These are phyloP conservation scores for Myotisia sp. DNA, from an alignment of 2,329 filamentous ascomycete species.

Conservation along the genomic window DNA sequence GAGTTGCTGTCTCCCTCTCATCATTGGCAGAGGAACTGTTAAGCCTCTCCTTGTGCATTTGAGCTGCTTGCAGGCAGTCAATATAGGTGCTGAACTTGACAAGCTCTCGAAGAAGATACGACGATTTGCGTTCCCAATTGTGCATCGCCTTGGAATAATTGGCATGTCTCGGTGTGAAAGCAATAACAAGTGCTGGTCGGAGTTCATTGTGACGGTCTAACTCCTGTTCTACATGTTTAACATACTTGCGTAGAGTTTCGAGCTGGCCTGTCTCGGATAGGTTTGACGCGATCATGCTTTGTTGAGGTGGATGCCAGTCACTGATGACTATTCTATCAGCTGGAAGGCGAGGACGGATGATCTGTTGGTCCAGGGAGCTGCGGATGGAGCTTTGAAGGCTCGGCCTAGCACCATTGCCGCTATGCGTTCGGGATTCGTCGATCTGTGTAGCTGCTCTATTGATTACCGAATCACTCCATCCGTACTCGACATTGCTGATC, in stretches of 20 bases:
- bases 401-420: slow-evolving; percentile 27
- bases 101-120: slow-evolving; percentile 80
- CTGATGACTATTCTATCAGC: slow-evolving; percentile 73
- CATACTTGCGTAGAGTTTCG: slow-evolving; percentile 58
- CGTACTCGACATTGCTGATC: slow-evolving; percentile 93
- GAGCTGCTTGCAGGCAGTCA: slow-evolving; percentile 62
- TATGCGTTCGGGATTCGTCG: slow-evolving; percentile 22
- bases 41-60: slow-evolving; percentile 55
- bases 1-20: too few relatives aligned
- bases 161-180: slow-evolving; percentile 69
- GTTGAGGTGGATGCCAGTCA: slow-evolving; percentile 78
- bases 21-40: slow-evolving; percentile 30
- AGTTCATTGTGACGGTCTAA: slow-evolving; percentile 77
- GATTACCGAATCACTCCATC: slow-evolving; percentile 79
- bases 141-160: slow-evolving; percentile 76
- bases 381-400: slow-evolving; percentile 49
- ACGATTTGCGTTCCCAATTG: slow-evolving; percentile 95
- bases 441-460: slow-evolving; percentile 60
- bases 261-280: slow-evolving; percentile 70
- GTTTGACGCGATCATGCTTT: slow-evolving; percentile 75
- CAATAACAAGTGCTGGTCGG: slow-evolving; percentile 71
- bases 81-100: slow-evolving; percentile 96
- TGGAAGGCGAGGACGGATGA: slow-evolving; percentile 53
- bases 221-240: slow-evolving; percentile 73
- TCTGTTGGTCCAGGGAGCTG: slow-evolving; percentile 52